These are phyloP conservation scores for Trametopsis cervina DNA, from an alignment of 768 basidiomycete genomes.

Conservation along the genomic window DNA sequence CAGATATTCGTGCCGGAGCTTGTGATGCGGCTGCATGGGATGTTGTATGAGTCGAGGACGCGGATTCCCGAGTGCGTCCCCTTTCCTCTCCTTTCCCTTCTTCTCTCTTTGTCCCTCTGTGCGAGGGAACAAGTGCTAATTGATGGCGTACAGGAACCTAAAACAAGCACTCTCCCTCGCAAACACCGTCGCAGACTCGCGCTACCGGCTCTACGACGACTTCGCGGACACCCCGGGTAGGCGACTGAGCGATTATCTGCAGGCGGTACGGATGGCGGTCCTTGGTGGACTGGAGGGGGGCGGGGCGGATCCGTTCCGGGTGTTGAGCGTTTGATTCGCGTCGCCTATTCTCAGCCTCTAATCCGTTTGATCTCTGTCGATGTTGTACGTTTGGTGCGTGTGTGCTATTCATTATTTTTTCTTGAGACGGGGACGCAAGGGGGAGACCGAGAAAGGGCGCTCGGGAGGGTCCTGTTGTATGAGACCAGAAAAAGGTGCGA, in stretches of 20 bases:
- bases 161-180: conserved; percentile 68
- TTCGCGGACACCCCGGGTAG: conserved; percentile 61
- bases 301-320: conserved; percentile 70
- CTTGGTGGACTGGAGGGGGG: conserved; percentile 67
- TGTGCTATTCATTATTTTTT: too few relatives aligned
- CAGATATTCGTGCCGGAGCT: conserved; percentile 88
- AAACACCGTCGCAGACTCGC: conserved; percentile 84
- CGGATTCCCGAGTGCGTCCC: conserved; percentile 58
- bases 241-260: conserved; percentile 66
- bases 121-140: too few relatives aligned
- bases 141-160: conserved; percentile 62
- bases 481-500: too few relatives aligned
- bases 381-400: too few relatives aligned
- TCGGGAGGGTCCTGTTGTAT: too few relatives aligned
- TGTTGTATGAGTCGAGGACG: conserved; percentile 57
- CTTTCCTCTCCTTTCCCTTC: background rate
- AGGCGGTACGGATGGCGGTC: conserved; percentile 62
- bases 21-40: conserved; percentile 74
- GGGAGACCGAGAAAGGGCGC: too few relatives aligned
- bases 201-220: conserved; percentile 80
- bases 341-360: too few relatives aligned
- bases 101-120: too few relatives aligned
- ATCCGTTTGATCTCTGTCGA: too few relatives aligned
- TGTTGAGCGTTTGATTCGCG: conserved; percentile 17
- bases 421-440: too few relatives aligned